Conservation (phyloP, 208 protist genomes). For the Trypanosomatidae sp. region DNA sequence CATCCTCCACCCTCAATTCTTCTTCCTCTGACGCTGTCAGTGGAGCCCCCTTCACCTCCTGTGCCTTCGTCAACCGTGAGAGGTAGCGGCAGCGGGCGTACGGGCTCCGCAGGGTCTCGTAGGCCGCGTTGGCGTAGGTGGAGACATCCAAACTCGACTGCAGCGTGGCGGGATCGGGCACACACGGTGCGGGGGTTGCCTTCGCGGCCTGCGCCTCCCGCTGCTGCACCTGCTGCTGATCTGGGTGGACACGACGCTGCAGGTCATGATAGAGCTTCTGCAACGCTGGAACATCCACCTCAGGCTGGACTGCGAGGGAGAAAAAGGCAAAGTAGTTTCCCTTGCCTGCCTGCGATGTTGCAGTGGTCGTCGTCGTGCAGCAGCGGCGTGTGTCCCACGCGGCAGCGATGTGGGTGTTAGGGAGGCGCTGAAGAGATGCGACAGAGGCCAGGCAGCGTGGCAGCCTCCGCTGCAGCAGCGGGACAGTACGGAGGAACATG, state of each 20-base stretch:
- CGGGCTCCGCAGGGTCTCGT: constrained; percentile 71
- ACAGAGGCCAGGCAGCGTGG: no score
- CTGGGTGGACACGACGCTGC: constrained; percentile 78
- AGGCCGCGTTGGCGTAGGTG: constrained; percentile 76
- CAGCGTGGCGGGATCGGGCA: not conserved
- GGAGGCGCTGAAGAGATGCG: no score
- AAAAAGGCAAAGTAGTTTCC: constrained; percentile 85
- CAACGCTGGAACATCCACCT: constrained; percentile 45
- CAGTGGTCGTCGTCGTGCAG: not conserved
- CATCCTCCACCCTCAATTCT: constrained; percentile 57
- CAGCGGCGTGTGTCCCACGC: not conserved
- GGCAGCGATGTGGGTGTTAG: no score
- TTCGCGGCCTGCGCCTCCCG: constrained; percentile 4
- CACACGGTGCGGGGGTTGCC: not conserved
- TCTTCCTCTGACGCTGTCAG: constrained; percentile 65
- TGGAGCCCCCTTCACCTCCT: constrained; percentile 30
- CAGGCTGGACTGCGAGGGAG: constrained; percentile 38
- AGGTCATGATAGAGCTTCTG: constrained; percentile 77
- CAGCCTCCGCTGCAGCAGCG: no score
- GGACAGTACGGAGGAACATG: no score
- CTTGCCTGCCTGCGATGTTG: constrained; percentile 4
- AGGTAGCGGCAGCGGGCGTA: constrained; percentile 84
- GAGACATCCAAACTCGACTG: constrained; percentile 35
- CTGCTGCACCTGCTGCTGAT: constrained; percentile 58
- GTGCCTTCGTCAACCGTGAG: constrained; percentile 36